Evolutionary conservation across 768 basidiomycete species (phyloP), one percentile per base, ranked within the genome.

Genomic region (Harrya chromipes): DNA sequence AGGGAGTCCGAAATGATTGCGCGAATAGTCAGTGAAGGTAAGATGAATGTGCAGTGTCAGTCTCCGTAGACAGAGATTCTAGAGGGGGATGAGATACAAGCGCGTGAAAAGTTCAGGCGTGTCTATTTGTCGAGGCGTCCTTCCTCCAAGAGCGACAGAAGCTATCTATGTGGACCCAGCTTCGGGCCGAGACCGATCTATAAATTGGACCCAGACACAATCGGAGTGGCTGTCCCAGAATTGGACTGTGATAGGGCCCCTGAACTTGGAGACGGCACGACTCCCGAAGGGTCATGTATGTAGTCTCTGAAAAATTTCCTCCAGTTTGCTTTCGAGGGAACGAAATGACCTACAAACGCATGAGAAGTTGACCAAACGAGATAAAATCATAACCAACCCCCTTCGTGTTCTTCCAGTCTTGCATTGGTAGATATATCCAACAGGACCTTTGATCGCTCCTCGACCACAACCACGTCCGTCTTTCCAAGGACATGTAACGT

Each of bases 401-500:
- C 91, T 21, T 82, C 81, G 49, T 94, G 91, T 55, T 76, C 77
- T 62, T 89, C 89, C 9, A 93, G 77, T 11, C 90, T 76, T 26
- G 74, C 73, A 40, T 78, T 77, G 2, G 63, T 59, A 24, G 85
- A 85, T 10, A 79, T 67, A 7, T 74, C 72, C 14, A 88, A 65
- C 6, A 92, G 69, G 14, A 65, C 62, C 51, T 74, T 74, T 0
- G 87, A 80, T 27, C 90, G 78, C 60, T 90, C 87, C 62, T 80
- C 78, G 11, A 77, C 63, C 11, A 94, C 86, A 20, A 94, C 76
- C 11, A 87, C 77, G 55, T 94, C 91, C 34, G 73, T 87, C 56
- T 70, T 75, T n/a, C 91, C 91, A 8, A 90, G 66, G 14, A 93
- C 73, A 62, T 92, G 90, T 19, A 94, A 68, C 0, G 87, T 90